Evolutionary conservation across 2,329 filamentous ascomycete species (phyloP).

Genomic region (Colletotrichum eleusines): DNA sequence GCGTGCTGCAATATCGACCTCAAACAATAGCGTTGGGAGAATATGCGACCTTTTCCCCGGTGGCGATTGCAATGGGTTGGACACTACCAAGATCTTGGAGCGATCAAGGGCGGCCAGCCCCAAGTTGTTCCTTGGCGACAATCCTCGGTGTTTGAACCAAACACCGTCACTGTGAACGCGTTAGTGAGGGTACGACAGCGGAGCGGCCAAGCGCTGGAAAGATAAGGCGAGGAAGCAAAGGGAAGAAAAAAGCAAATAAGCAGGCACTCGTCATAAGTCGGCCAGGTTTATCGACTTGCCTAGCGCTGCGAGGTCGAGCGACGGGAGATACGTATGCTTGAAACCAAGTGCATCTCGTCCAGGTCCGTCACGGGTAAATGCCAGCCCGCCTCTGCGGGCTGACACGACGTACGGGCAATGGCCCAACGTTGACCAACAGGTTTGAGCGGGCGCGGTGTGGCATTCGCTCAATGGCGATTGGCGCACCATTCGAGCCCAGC

Average conservation of each 20-base stretch:
- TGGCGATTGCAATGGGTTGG: constrained; percentile 3
- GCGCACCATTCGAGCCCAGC: constrained; percentile 6
- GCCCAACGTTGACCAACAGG: not conserved
- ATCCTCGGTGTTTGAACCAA: constrained; percentile 4
- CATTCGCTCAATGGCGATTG: constrained; percentile 9
- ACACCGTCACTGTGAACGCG: not conserved
- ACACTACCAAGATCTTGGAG: not conserved
- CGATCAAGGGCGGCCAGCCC: not conserved
- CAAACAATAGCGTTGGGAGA: constrained; percentile 18
- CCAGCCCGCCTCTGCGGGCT: not conserved
- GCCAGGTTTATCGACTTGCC: constrained; percentile 24
- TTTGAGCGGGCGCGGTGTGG: not conserved
- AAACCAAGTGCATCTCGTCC: not conserved
- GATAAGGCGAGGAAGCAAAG: not conserved
- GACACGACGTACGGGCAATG: not conserved
- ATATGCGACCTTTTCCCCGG: constrained; percentile 1
- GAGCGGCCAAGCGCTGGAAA: constrained; percentile 6
- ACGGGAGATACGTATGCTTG: constrained; percentile 19
- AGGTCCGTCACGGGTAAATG: not conserved
- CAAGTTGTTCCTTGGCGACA: not conserved
- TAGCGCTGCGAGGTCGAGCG: constrained; percentile 31
- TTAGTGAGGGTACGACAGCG: constrained; percentile 18
- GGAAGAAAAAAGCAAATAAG: constrained; percentile 35
- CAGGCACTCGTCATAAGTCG: not conserved
- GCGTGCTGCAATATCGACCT: constrained; percentile 18